phyloP scores from a whole-genome alignment of 441 rosid species.

The Pelargonium myrrhifolium region DNA sequence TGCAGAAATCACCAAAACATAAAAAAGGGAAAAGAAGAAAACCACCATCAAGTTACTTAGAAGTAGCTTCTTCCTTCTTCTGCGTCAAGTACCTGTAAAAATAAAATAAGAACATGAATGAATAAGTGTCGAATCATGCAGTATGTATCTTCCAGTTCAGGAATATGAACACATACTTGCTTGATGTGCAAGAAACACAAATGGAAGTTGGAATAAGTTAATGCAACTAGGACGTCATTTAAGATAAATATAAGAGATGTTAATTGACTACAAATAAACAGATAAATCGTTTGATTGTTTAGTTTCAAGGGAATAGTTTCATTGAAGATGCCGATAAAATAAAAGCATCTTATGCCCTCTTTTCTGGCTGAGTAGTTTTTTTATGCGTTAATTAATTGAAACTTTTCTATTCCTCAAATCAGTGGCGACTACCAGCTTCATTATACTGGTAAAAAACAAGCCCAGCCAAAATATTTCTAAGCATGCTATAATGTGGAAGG shows the following conservation, averaged over 20 bases:
- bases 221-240: background rate
- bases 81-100: constrained; percentile 37
- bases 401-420: no score
- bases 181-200: background rate
- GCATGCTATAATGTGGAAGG: background rate
- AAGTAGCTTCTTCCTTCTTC: constrained; percentile 31
- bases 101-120: background rate
- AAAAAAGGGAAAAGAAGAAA: no score
- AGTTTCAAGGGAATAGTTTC: background rate
- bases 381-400: no score
- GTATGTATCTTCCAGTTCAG: background rate
- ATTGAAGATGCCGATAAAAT: background rate
- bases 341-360: no score
- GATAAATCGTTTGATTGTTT: background rate
- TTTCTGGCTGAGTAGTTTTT: no score
- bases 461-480: background rate
- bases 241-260: background rate
- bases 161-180: no score
- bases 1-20: no score
- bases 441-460: background rate
- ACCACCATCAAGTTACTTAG: constrained; percentile 21
- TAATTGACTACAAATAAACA: background rate
- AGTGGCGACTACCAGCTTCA: background rate
- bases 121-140: background rate
- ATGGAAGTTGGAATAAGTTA: background rate